A percentile compares a stretch with the other conserved stretches of the same genome.
These are phyloP conservation scores for Allium cepa DNA, from an alignment of 106 monocot genomes.

Conservation along the genomic window DNA sequence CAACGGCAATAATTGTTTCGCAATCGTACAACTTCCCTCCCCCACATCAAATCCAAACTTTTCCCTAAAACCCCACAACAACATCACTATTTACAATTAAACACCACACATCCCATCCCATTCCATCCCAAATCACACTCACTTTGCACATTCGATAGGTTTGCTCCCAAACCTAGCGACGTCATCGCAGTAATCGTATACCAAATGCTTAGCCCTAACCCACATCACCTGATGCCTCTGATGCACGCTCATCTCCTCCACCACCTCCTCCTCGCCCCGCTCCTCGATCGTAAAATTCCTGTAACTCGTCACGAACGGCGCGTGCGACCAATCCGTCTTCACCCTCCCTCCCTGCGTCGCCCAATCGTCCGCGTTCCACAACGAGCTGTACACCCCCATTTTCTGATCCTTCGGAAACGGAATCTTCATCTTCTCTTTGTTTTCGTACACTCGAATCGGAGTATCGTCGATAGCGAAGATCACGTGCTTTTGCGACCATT, in stretches of 20 bases:
- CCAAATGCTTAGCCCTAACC: slow-evolving; percentile 71
- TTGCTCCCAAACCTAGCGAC: slow-evolving; percentile 32
- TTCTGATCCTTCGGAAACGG: slow-evolving; percentile 29
- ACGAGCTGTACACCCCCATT: slow-evolving; percentile 84
- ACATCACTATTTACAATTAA: too few species aligned
- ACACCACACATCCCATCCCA: neutral
- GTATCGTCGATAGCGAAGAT: slow-evolving; percentile 76
- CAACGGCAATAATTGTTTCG: too few species aligned
- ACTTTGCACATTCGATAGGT: slow-evolving; percentile 47
- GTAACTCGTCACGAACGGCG: slow-evolving; percentile 67
- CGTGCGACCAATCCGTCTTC: slow-evolving; percentile 90
- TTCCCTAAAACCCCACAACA: too few species aligned
- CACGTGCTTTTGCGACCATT: slow-evolving; percentile 56
- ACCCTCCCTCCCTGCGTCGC: slow-evolving; percentile 87
- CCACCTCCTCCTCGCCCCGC: slow-evolving; percentile 18
- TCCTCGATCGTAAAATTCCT: slow-evolving; percentile 52
- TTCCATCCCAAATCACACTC: too few species aligned
- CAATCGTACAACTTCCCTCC: too few species aligned
- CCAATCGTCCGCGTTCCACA: slow-evolving; percentile 99
- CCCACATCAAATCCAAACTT: too few species aligned
- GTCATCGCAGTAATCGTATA: slow-evolving; percentile 84
- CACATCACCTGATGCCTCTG: slow-evolving; percentile 87
- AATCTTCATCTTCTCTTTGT: neutral
- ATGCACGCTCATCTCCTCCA: slow-evolving; percentile 60
- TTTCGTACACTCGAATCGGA: slow-evolving; percentile 24